Percentiles rank a stretch among this genome's conserved stretches.
phyloP scores from a whole-genome alignment of 192 early-diverging fungal genomes.

The Coemansia sp. region DNA sequence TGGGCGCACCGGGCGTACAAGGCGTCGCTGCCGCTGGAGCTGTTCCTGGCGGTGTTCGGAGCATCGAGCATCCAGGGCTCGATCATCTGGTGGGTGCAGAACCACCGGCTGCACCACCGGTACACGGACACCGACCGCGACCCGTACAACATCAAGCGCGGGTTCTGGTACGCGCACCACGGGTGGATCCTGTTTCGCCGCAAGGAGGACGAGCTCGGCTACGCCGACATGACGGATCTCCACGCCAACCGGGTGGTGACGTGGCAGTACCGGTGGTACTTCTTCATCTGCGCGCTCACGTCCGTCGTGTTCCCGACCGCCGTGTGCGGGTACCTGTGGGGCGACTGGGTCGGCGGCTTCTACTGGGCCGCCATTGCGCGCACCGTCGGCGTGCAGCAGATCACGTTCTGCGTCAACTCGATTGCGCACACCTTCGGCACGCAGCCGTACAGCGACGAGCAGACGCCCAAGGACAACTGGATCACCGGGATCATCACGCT shows the following conservation, averaged over 20 bases:
- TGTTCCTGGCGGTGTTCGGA: conserved; percentile 63
- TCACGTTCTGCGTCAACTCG: conserved; percentile 85
- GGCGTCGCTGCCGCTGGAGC: conserved; percentile 60
- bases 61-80: conserved; percentile 77
- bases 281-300: conserved; percentile 68
- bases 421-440: conserved; percentile 80
- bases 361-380: conserved; percentile 72
- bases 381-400: conserved; percentile 76
- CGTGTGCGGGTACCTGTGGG: conserved; percentile 78
- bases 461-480: conserved; percentile 84
- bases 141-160: conserved; percentile 80
- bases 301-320: conserved; percentile 79
- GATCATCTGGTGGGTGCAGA: conserved; percentile 83
- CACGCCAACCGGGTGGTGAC: conserved; percentile 69
- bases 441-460: conserved; percentile 75
- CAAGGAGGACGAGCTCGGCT: conserved; percentile 67
- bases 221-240: conserved; percentile 80
- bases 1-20: conserved; percentile 79
- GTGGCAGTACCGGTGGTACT: conserved; percentile 78
- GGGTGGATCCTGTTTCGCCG: conserved; percentile 83
- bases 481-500: conserved; percentile 75
- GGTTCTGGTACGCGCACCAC: conserved; percentile 80
- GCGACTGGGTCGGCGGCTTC: conserved; percentile 78
- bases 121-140: conserved; percentile 86
- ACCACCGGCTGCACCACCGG: conserved; percentile 83